These are phyloP conservation scores for Drechslerella stenobrocha DNA, from an alignment of 2,329 filamentous ascomycete genomes.

Conservation along the genomic window DNA sequence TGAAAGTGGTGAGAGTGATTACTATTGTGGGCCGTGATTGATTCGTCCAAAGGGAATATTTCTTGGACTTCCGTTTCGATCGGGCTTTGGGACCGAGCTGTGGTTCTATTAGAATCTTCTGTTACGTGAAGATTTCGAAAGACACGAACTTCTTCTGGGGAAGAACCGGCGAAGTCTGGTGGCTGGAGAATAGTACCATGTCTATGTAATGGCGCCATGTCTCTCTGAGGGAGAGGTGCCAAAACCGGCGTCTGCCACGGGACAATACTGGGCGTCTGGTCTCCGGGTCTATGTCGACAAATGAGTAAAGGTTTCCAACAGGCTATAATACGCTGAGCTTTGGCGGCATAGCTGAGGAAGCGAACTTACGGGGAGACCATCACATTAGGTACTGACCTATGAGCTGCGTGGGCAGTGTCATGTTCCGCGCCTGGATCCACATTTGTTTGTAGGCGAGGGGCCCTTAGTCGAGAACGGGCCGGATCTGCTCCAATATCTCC, in stretches of 20 bases:
- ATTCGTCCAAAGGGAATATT: conserved; percentile 19
- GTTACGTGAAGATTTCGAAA: conserved; percentile 23
- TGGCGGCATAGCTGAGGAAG: no score
- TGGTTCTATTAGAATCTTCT: conserved; percentile 15
- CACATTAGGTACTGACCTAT: conserved; percentile 20
- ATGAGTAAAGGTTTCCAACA: no score
- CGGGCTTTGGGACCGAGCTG: conserved; percentile 3
- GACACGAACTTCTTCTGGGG: conserved; percentile 26
- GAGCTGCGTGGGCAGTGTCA: neutral
- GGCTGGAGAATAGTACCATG: neutral
- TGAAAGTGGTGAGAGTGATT: neutral
- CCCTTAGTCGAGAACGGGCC: neutral
- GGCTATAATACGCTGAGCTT: no score
- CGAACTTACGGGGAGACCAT: conserved; percentile 37
- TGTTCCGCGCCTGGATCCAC: neutral
- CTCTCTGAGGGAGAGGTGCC: conserved; percentile 2
- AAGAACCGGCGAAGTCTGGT: conserved; percentile 11
- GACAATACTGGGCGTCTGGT: neutral
- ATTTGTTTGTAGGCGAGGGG: neutral
- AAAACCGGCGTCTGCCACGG: neutral
- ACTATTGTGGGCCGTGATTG: neutral
- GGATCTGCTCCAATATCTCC: neutral
- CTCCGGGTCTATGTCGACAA: conserved; percentile 12
- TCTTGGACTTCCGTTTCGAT: conserved; percentile 28
- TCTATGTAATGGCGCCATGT: conserved; percentile 19